These are phyloP conservation scores for Rhytidhysteron rufulum DNA, from an alignment of 2,329 filamentous ascomycete genomes.

Conservation along the genomic window DNA sequence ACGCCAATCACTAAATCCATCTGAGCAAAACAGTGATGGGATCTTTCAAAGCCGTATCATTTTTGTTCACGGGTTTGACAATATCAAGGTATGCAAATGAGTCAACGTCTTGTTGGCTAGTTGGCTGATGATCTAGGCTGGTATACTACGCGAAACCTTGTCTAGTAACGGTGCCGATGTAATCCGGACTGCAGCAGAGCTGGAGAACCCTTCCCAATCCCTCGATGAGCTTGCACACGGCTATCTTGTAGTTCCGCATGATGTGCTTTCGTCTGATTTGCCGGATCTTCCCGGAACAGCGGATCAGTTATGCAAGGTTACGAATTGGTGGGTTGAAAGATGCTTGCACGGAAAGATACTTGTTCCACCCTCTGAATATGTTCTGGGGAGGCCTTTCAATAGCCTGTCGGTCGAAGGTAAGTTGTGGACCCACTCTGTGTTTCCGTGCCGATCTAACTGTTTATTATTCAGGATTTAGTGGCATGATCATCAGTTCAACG, in stretches of 20 bases:
- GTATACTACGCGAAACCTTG: constrained; percentile 29
- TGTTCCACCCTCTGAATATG: constrained; percentile 64
- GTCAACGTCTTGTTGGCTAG: constrained; percentile 4
- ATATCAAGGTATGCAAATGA: constrained; percentile 35
- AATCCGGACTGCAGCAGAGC: constrained; percentile 20
- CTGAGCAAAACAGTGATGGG: constrained; percentile 21
- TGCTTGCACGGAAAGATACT: constrained; percentile 76
- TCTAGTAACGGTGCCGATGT: constrained; percentile 32
- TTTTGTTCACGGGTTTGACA: constrained; percentile 41
- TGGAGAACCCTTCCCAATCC: constrained; percentile 14
- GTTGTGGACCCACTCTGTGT: constrained; percentile 9
- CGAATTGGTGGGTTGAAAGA: constrained; percentile 89
- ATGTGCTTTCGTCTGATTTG: constrained; percentile 32
- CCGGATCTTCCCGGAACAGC: constrained; percentile 32
- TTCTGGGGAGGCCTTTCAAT: constrained; percentile 73
- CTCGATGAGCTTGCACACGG: constrained; percentile 26
- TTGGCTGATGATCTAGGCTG: constrained; percentile 27
- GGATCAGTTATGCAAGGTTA: constrained; percentile 51
- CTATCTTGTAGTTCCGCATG: constrained; percentile 45
- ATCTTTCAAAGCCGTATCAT: constrained; percentile 43
- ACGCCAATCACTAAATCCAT: constrained; percentile 4
- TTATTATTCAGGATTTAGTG: constrained; percentile 57
- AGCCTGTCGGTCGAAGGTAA: constrained; percentile 61
- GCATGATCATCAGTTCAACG: constrained; percentile 72
- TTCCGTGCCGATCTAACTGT: constrained; percentile 2